Evolutionary conservation across 2,329 filamentous ascomycete genomes (phyloP).

Genomic region (Paracoccidioides lutzii): DNA sequence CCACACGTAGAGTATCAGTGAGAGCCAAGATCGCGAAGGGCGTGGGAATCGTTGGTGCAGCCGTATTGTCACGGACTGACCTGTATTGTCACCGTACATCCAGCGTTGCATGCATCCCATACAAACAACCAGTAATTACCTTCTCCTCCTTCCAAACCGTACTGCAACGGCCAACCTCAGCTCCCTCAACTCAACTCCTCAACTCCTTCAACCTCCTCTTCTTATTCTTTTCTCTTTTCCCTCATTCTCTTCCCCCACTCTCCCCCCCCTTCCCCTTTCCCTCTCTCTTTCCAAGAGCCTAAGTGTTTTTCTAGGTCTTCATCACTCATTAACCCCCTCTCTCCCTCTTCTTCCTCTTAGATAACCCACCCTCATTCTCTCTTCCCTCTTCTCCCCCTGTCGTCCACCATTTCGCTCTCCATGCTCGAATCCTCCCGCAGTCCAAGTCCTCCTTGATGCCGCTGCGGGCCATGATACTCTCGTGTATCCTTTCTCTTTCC

Average conservation of each 20-base stretch:
- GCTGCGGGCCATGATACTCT: constrained; percentile 4
- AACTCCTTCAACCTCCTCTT: background rate
- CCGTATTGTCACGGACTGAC: background rate
- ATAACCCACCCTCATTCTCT: background rate
- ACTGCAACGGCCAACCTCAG: no score
- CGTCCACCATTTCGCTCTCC: background rate
- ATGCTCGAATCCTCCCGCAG: background rate
- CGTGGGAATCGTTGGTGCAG: background rate
- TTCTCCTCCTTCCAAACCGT: background rate
- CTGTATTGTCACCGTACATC: background rate
- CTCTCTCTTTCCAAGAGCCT: background rate
- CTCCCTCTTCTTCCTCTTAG: constrained; percentile 6
- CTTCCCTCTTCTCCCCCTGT: constrained; percentile 1
- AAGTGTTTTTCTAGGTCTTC: background rate
- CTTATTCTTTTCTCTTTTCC: background rate
- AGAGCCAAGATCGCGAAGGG: background rate
- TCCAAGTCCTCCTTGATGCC: constrained; percentile 3
- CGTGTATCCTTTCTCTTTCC: background rate
- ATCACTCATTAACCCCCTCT: background rate
- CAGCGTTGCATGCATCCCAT: no score
- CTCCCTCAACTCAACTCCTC: background rate
- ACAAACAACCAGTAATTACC: no score
- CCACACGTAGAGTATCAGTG: background rate
- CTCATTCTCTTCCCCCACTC: background rate
- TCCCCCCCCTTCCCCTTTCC: background rate